Evolutionary conservation across 2,329 filamentous ascomycete species (phyloP), one percentile per base, ranked within the genome.

Genomic region (Calonectria leucothoes): DNA sequence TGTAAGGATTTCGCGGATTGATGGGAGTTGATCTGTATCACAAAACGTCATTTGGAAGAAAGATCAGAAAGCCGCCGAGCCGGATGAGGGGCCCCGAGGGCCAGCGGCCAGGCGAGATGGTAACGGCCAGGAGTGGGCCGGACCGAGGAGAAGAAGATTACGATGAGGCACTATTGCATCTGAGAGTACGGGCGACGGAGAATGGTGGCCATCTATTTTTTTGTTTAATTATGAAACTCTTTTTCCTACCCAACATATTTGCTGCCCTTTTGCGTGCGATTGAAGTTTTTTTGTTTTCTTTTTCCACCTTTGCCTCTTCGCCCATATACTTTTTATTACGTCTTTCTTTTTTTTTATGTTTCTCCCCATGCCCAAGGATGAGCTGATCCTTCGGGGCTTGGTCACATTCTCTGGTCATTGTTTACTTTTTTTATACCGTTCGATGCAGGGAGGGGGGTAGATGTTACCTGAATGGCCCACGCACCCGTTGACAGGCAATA

Each of bases 221-320:
- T 87, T 88, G 86, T 88, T 88, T 88, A 88, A 88, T 88, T 84
- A 87, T 81, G 84, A 86, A 85, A 81, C 74, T 78, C 75, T 80
- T 81, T 82, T 82, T 59, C 79, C 78, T 81, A 80, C 71, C 33
- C 66, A 77, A 20, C 72, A 35, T 73, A 33, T 48, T 70, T 59
- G 52, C 52, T 59, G 52, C 52, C 71, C 67, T 69, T 69, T 27
- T 75, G 75, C 66, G 72, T 70, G 45, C 55, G 35, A 61, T 71
- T 42, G 67, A 59, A 72, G 66, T 78, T 73, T 33, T 25, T 68
- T 35, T 66, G 55, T 74, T 70, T 57, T 67, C 29, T 55, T 68
- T 74, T 59, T 59, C 31, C 6, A 49, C 23, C 42, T 42, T 57
- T 7, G 61, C 61, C 8, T 17, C 3, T n/a, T 69, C 33, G 63